A percentile compares a stretch with the other conserved stretches of the same genome.
Conservation (phyloP, 2,329 filamentous ascomycete genomes). For the Fusarium sp. region DNA sequence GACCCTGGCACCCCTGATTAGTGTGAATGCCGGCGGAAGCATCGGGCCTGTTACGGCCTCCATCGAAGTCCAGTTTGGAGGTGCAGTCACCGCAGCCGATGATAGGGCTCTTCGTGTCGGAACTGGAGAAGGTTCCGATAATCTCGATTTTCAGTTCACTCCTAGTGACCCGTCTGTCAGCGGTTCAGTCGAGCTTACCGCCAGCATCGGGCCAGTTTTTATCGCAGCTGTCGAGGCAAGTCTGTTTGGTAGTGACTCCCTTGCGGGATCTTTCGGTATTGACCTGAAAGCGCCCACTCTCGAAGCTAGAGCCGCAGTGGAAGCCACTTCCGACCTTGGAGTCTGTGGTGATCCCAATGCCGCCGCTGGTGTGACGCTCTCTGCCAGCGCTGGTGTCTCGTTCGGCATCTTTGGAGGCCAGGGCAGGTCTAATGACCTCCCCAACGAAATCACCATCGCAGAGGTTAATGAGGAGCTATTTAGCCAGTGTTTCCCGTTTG, state of each 20-base stretch:
- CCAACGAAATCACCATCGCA: not conserved
- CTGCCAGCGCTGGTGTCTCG: not conserved
- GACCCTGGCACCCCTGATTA: conserved; percentile 2
- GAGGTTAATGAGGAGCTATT: conserved; percentile 1
- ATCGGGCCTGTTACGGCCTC: not conserved
- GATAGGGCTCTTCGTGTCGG: not conserved
- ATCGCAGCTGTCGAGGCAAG: conserved; percentile 3
- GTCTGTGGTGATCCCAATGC: conserved; percentile 1
- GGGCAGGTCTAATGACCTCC: not conserved
- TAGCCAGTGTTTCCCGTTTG: not conserved
- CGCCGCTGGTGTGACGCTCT: not conserved
- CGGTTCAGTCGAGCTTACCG: conserved; percentile 1
- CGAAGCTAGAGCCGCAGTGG: not conserved
- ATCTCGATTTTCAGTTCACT: not conserved
- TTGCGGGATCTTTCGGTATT: not conserved
- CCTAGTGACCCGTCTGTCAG: not conserved
- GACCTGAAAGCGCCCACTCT: conserved; percentile 2
- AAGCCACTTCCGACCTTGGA: not conserved
- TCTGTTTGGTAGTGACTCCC: not conserved
- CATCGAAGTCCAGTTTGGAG: not conserved
- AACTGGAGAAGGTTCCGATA: not conserved
- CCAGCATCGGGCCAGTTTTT: not conserved
- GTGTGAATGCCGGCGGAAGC: not conserved
- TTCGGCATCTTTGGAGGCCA: conserved; percentile 3
- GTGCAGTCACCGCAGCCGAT: not conserved